Evolutionary conservation across 305 asterid species (phyloP).

Genomic region (Fraxinus dipetala): DNA sequence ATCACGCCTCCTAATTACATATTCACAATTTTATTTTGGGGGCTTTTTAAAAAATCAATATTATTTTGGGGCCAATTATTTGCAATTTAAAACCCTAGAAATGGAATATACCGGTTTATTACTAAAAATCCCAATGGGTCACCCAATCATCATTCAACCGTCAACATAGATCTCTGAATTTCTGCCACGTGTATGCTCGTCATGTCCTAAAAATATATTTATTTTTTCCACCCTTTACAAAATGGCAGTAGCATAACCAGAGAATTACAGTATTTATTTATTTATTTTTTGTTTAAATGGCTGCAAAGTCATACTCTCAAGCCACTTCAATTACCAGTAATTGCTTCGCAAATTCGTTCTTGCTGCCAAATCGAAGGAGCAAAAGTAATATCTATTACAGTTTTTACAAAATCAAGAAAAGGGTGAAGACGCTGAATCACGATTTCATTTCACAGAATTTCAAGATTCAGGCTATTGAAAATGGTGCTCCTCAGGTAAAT

Average conservation of each 20-base stretch:
- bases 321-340: constrained; percentile 16
- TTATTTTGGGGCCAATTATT: neutral
- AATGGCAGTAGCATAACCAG: neutral
- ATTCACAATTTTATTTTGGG: neutral
- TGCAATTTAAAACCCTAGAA: neutral
- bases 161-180: neutral
- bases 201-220: neutral
- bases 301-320: neutral
- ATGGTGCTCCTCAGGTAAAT: constrained; percentile 28
- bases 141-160: neutral
- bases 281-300: neutral
- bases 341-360: constrained; percentile 23
- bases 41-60: neutral
- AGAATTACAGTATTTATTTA: neutral
- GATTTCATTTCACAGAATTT: constrained; percentile 25
- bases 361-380: constrained; percentile 18
- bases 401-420: constrained; percentile 22
- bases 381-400: neutral
- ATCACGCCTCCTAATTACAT: neutral
- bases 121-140: neutral
- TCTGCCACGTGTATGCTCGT: neutral
- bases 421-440: constrained; percentile 17
- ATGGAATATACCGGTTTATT: neutral
- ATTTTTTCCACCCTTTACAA: neutral
- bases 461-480: constrained; percentile 32